A percentile compares a stretch with the other conserved stretches of the same genome.
These are phyloP conservation scores for Ceratocystis variospora DNA, from an alignment of 2,329 filamentous ascomycete genomes.

Conservation along the genomic window DNA sequence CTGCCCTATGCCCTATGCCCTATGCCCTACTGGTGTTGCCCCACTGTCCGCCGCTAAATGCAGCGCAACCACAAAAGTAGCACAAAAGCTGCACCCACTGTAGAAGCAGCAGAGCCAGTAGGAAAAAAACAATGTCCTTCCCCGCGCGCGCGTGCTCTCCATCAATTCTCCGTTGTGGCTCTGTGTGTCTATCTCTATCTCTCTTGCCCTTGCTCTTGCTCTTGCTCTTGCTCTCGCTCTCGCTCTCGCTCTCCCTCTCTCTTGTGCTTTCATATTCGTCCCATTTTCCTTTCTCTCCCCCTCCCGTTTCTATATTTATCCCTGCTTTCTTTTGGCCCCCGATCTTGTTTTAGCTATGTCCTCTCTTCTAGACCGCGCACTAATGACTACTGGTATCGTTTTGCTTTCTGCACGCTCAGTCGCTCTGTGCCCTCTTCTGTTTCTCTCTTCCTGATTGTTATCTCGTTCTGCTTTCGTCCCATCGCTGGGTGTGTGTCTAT, in stretches of 20 bases:
- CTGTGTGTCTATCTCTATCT: neutral
- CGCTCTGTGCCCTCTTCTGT: neutral
- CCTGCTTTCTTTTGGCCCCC: neutral
- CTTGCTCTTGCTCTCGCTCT: neutral
- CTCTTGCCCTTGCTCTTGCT: neutral
- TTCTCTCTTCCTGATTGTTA: neutral
- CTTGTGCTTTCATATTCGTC: neutral
- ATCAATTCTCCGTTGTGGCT: neutral
- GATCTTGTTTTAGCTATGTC: slow-evolving; percentile 6
- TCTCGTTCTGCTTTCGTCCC: neutral
- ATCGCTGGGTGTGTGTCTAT: neutral
- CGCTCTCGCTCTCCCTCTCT: neutral
- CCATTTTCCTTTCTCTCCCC: neutral
- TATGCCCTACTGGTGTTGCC: too few relatives aligned
- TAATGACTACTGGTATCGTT: neutral
- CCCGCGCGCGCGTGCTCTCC: neutral
- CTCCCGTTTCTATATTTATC: neutral
- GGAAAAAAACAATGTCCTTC: too few relatives aligned
- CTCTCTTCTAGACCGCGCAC: neutral
- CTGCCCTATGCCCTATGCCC: too few relatives aligned
- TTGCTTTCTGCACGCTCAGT: slow-evolving; percentile 11
- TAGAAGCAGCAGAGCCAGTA: too few relatives aligned
- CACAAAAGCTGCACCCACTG: too few relatives aligned
- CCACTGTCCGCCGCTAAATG: too few relatives aligned
- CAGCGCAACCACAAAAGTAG: too few relatives aligned